Evolutionary conservation across 768 basidiomycete species (phyloP).

Genomic region (Phaeotremella skinneri): DNA sequence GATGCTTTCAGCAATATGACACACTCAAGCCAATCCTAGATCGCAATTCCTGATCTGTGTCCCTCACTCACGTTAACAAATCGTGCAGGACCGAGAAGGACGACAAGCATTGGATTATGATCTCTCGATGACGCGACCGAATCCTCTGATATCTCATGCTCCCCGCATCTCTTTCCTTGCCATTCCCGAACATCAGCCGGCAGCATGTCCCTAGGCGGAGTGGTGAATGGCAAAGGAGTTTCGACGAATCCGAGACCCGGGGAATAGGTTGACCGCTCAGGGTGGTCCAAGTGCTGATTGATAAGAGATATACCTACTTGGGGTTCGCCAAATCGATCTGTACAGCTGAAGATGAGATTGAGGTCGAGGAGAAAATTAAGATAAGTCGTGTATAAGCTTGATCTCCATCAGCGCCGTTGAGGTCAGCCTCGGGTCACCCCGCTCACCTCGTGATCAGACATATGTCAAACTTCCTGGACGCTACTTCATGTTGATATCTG

Average conservation of each 20-base stretch:
- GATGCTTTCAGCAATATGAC: neutral
- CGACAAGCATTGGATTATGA: neutral
- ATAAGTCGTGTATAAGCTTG: neutral
- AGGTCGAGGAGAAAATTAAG: neutral
- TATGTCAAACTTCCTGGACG: neutral
- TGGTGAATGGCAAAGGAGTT: neutral
- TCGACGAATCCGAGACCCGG: neutral
- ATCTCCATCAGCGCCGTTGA: neutral
- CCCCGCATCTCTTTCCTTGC: neutral
- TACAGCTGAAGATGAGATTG: neutral
- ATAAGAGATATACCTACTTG: constrained; percentile 1
- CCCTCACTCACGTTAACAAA: neutral
- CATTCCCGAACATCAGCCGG: neutral
- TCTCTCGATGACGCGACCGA: neutral
- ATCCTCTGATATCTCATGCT: neutral
- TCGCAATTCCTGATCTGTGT: neutral
- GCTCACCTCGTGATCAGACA: neutral
- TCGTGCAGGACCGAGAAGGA: neutral
- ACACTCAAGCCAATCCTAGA: neutral
- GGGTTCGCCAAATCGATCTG: neutral
- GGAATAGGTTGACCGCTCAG: neutral
- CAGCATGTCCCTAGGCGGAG: neutral
- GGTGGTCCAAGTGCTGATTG: neutral
- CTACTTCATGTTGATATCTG: neutral
- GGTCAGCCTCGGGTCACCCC: neutral